These are phyloP conservation scores for Tolypocladium ovalisporum DNA, from an alignment of 2,329 filamentous ascomycete genomes.

Conservation along the genomic window DNA sequence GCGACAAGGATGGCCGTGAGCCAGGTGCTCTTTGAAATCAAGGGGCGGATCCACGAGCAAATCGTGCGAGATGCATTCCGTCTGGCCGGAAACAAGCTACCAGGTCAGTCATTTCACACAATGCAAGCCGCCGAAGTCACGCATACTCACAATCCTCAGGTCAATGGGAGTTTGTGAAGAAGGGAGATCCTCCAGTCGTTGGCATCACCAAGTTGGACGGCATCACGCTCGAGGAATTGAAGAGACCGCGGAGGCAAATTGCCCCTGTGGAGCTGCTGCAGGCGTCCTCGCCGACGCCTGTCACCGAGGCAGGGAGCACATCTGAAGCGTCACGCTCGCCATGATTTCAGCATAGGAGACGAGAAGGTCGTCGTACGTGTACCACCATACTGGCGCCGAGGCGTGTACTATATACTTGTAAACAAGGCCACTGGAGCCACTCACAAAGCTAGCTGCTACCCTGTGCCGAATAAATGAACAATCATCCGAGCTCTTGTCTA, in stretches of 20 bases:
- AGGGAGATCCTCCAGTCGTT: conserved; percentile 80
- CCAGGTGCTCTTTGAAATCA: conserved; percentile 85
- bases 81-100: conserved; percentile 87
- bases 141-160: conserved; percentile 33
- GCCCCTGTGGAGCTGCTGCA: conserved; percentile 30
- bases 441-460: not conserved
- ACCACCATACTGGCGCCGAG: not conserved
- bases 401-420: not conserved
- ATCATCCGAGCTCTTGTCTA: not conserved
- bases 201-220: conserved; percentile 87
- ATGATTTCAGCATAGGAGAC: conserved; percentile 3
- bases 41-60: conserved; percentile 88
- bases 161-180: conserved; percentile 87
- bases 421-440: not conserved
- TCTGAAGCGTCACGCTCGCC: conserved; percentile 19
- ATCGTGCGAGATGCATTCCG: conserved; percentile 88
- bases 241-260: conserved; percentile 62
- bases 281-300: conserved; percentile 18
- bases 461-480: not conserved
- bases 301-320: conserved; percentile 20
- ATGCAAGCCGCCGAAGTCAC: not conserved
- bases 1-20: conserved; percentile 81
- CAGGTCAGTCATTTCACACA: conserved; percentile 46
- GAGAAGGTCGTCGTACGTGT: not conserved
- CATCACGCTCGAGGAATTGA: conserved; percentile 72